These are phyloP conservation scores for Linum tenue DNA, from an alignment of 345 rosid species.

Conservation along the genomic window DNA sequence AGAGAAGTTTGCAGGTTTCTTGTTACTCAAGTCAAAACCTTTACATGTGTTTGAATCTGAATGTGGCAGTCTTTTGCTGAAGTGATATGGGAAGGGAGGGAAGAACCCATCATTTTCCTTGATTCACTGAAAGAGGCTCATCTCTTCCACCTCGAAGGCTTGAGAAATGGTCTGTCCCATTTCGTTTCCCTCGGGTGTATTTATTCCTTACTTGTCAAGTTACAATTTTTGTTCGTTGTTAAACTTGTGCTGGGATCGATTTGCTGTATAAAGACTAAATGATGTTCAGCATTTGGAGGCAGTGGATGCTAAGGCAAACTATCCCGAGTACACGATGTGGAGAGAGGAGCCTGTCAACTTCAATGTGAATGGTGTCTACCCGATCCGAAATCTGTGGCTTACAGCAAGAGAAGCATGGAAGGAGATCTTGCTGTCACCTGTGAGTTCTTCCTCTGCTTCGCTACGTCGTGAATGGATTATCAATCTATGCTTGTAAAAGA, in stretches of 20 bases:
- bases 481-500: neutral
- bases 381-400: constrained; percentile 40
- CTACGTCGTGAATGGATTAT: neutral
- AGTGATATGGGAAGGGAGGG: constrained; percentile 51
- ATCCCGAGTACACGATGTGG: constrained; percentile 49
- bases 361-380: constrained; percentile 48
- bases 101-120: constrained; percentile 45
- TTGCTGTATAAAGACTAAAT: constrained; percentile 21
- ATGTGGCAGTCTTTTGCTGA: constrained; percentile 45
- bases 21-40: neutral
- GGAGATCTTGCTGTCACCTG: constrained; percentile 48
- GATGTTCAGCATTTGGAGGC: constrained; percentile 54
- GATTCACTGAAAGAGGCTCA: constrained; percentile 60
- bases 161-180: constrained; percentile 52
- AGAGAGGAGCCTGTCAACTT: constrained; percentile 58
- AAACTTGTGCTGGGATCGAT: neutral
- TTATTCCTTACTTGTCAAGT: neutral
- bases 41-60: constrained; percentile 4
- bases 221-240: constrained; percentile 4
- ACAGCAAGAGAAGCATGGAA: constrained; percentile 62
- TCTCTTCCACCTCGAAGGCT: constrained; percentile 56
- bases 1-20: neutral
- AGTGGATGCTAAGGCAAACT: constrained; percentile 49
- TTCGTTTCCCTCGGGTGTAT: neutral
- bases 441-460: constrained; percentile 16